Evolutionary conservation across 2,329 filamentous ascomycete species (phyloP).

Genomic region (Fusarium nygamai): DNA sequence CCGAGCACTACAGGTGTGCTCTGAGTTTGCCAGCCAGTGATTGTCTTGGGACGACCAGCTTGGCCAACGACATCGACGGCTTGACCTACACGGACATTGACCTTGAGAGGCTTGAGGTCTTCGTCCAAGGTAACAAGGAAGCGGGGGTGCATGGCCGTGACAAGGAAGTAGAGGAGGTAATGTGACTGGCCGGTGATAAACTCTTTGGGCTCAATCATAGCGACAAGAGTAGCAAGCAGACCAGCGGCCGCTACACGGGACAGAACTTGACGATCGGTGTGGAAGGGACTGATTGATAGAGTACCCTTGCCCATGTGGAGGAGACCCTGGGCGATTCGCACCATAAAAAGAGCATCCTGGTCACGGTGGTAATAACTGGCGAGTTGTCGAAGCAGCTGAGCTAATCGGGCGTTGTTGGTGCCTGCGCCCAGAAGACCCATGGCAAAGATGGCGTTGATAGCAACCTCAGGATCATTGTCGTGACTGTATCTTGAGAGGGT

Average conservation of each 20-base stretch:
- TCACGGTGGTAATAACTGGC: constrained; percentile 99
- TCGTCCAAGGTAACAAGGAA: constrained; percentile 98
- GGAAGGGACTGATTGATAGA: constrained; percentile 96
- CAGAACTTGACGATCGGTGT: constrained; percentile 95
- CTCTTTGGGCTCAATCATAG: constrained; percentile 94
- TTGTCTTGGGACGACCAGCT: constrained; percentile 96
- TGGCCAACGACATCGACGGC: constrained; percentile 98
- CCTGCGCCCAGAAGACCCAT: constrained; percentile 98
- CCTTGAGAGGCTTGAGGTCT: constrained; percentile 89
- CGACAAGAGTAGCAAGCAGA: constrained; percentile 87
- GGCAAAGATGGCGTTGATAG: constrained; percentile 97
- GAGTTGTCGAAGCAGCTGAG: constrained; percentile 91
- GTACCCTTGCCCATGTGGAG: constrained; percentile 99
- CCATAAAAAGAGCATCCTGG: constrained; percentile 97
- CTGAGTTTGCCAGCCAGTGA: constrained; percentile 99
- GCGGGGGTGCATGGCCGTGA: constrained; percentile 94
- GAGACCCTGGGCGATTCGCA: constrained; percentile 95
- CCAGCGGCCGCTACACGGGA: constrained; percentile 91
- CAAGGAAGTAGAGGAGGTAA: constrained; percentile 97
- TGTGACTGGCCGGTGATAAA: constrained; percentile 76
- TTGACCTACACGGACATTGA: constrained; percentile 97
- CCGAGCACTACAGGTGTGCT: constrained; percentile 96
- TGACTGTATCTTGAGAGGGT: constrained; percentile 97
- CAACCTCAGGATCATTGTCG: constrained; percentile 98
- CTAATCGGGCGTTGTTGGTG: constrained; percentile 96